These are phyloP conservation scores for Lolium rigidum DNA, from an alignment of 176 grass and related monocot species.

Conservation along the genomic window DNA sequence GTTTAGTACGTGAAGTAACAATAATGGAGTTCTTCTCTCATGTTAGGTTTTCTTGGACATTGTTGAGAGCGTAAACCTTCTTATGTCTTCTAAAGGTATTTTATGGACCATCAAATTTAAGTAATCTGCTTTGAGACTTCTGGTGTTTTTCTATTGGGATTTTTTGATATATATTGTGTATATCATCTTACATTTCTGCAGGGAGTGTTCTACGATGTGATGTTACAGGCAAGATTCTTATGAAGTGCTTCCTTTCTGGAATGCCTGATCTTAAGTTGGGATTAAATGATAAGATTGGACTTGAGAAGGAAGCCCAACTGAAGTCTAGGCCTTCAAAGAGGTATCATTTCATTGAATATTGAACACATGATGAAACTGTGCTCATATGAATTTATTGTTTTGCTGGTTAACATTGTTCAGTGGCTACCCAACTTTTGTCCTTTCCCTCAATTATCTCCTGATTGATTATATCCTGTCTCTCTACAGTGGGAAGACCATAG, in stretches of 20 bases:
- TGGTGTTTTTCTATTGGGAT: slow-evolving; percentile 18
- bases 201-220: slow-evolving; percentile 98
- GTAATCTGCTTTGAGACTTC: not conserved
- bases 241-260: slow-evolving; percentile 99
- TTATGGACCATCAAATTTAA: slow-evolving; percentile 12
- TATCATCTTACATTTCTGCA: slow-evolving; percentile 46
- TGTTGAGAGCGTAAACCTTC: slow-evolving; percentile 99
- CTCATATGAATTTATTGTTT: slow-evolving; percentile 20
- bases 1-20: slow-evolving; percentile 27
- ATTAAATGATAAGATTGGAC: slow-evolving; percentile 98
- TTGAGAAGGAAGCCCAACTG: slow-evolving; percentile 96
- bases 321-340: slow-evolving; percentile 97
- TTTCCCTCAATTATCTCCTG: slow-evolving; percentile 23
- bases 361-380: slow-evolving; percentile 2
- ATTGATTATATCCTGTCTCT: slow-evolving; percentile 18
- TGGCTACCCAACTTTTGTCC: slow-evolving; percentile 2
- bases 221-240: slow-evolving; percentile 97
- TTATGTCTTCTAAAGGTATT: slow-evolving; percentile 99
- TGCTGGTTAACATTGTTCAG: slow-evolving; percentile 29
- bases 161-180: slow-evolving; percentile 26
- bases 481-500: slow-evolving; percentile 95
- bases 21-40: slow-evolving; percentile 33
- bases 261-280: slow-evolving; percentile 99
- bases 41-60: slow-evolving; percentile 99
- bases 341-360: slow-evolving; percentile 42